These are phyloP conservation scores for Cornus controversa DNA, from an alignment of 148 eudicot species.

Conservation along the genomic window DNA sequence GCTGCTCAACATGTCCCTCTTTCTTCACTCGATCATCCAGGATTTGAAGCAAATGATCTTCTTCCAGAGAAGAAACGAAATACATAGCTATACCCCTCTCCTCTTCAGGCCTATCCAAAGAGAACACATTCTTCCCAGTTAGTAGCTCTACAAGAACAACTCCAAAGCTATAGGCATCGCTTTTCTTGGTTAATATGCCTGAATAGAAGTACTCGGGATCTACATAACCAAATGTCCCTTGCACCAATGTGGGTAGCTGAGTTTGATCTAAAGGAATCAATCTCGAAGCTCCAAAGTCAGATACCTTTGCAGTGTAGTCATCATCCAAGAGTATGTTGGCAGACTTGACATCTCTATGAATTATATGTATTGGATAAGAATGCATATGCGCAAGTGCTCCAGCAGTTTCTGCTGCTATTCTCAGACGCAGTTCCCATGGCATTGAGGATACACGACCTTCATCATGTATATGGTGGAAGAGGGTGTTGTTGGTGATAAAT, in stretches of 20 bases:
- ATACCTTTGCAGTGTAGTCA: conserved; percentile 32
- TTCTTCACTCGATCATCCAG: conserved; percentile 21
- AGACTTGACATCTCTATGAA: conserved; percentile 42
- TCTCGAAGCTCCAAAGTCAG: conserved; percentile 44
- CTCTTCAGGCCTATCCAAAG: conserved; percentile 22
- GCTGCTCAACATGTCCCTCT: conserved; percentile 17
- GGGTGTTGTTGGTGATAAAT: conserved; percentile 25
- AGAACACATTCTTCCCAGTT: conserved; percentile 30
- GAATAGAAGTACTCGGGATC: conserved; percentile 45
- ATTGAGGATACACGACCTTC: background rate
- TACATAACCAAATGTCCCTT: conserved; percentile 44
- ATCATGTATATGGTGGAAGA: conserved; percentile 27
- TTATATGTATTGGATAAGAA: conserved; percentile 25
- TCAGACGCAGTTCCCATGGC: conserved; percentile 22
- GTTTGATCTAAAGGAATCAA: conserved; percentile 28
- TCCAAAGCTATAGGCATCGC: conserved; percentile 49
- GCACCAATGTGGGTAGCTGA: conserved; percentile 32
- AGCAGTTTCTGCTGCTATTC: conserved; percentile 33
- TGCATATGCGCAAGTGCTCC: conserved; percentile 41
- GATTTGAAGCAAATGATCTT: conserved; percentile 14
- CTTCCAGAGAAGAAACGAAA: conserved; percentile 22
- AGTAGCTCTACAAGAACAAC: conserved; percentile 40
- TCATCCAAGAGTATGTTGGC: conserved; percentile 37
- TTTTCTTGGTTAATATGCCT: conserved; percentile 32
- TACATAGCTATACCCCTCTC: conserved; percentile 16